Percentiles rank a stretch among this genome's conserved stretches.
phyloP scores from a whole-genome alignment of 1,284 basidiomycete genomes.

The Leccinum variabile region DNA sequence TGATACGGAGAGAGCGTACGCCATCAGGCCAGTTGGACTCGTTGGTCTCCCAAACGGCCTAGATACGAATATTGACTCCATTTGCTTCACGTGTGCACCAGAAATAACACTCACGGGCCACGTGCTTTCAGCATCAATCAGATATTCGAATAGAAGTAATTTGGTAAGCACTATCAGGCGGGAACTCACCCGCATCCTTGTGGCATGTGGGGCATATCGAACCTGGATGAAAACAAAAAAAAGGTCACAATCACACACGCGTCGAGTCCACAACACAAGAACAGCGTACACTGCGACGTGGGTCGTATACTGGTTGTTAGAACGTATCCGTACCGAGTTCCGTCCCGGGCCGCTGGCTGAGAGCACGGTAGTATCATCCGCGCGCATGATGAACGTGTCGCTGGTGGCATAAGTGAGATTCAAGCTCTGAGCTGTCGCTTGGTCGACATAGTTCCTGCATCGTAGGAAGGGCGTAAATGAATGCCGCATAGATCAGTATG shows the following conservation, averaged over 20 bases:
- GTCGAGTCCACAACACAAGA: not conserved
- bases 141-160: not conserved
- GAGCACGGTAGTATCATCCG: slow-evolving; percentile 34
- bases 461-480: not conserved
- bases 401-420: slow-evolving; percentile 50
- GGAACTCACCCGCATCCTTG: slow-evolving; percentile 62
- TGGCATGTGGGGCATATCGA: slow-evolving; percentile 48
- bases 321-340: slow-evolving; percentile 37
- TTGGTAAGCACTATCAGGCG: not conserved
- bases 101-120: slow-evolving; percentile 40
- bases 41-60: slow-evolving; percentile 53
- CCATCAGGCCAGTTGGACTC: slow-evolving; percentile 51
- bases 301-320: slow-evolving; percentile 32
- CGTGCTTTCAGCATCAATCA: slow-evolving; percentile 36
- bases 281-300: slow-evolving; percentile 51
- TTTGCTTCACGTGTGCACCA: not conserved
- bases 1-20: slow-evolving; percentile 27
- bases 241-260: not conserved
- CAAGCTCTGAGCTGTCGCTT: slow-evolving; percentile 41
- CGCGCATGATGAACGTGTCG: slow-evolving; percentile 43
- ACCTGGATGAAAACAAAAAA: slow-evolving; percentile 22
- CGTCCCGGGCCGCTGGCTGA: slow-evolving; percentile 31
- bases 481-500: not conserved
- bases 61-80: slow-evolving; percentile 10
- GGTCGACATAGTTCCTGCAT: slow-evolving; percentile 50